Evolutionary conservation across 805 yeast species (phyloP), one percentile per base, ranked within the genome.

Genomic region (Kodamaea laetipori): DNA sequence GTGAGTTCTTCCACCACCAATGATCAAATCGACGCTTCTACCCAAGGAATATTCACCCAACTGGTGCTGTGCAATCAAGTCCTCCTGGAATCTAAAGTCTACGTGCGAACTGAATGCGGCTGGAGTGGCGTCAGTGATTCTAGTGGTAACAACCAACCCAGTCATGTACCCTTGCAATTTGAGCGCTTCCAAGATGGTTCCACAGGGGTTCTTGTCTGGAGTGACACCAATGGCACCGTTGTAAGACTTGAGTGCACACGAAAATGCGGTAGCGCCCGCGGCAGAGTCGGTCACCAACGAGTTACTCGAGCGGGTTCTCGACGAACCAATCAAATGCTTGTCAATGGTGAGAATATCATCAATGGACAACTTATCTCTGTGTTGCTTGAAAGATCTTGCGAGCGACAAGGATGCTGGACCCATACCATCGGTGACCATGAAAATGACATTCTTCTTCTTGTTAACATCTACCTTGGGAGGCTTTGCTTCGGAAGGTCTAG

Each of bases 221-320:
- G 77, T 76, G 11, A 90, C 96, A n/a, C 89, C 95, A 60, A 90
- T 86, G 9, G 96, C 97, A 11, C 95, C 94, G 61, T 90, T 90
- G 66, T 87, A 89, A 4, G 90, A 70, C 68, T 90, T 90, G 54
- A 81, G 57, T 4, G 82, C 92, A 63, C 96, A 88, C 0, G 95
- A 74, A 57, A 90, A 90, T 1, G 96, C 97, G 10, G 96, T 89
- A 11, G 97, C 98, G 11, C 97, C 97, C 2, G 98, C 98, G 8
- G 98, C 98, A 21, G 96, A 86, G 61, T 90, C 98, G 0, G 98
- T 90, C 47, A 90, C 79, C 54, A 86, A 70, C 1, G 95, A 85
- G 50, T 74, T 71, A 18, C 80, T 78, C 12, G 96, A 86, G 48
- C 90, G 74, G 0, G 98, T 90, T 53, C 97, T 76, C 6, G 95